Percentiles rank a stretch among this genome's conserved stretches.
phyloP scores from a whole-genome alignment of 2,329 filamentous ascomycete genomes.

The Exserohilum rostratum region DNA sequence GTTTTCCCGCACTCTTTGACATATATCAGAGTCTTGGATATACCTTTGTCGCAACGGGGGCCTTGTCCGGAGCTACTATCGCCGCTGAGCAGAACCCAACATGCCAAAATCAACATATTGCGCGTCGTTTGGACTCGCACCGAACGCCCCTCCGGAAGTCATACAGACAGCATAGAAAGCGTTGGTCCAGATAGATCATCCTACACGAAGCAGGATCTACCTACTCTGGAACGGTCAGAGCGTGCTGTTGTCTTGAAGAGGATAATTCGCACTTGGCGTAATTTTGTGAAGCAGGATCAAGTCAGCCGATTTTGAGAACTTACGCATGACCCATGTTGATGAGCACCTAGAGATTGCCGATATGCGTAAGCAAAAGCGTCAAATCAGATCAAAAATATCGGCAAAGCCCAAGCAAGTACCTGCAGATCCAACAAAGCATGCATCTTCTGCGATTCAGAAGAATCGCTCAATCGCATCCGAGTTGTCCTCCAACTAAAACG shows the following conservation, averaged over 20 bases:
- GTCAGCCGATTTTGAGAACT: constrained; percentile 10
- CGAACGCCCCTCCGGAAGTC: constrained; percentile 16
- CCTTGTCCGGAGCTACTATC: neutral
- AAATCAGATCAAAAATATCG: constrained; percentile 11
- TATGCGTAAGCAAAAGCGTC: constrained; percentile 12
- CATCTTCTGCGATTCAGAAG: neutral
- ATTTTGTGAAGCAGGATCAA: constrained; percentile 18
- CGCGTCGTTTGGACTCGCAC: constrained; percentile 22
- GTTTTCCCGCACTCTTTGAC: neutral
- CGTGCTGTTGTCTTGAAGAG: constrained; percentile 17
- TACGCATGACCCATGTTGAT: constrained; percentile 16
- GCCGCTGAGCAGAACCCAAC: neutral
- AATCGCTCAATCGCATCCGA: neutral
- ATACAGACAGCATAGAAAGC: constrained; percentile 30
- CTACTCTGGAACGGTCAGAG: too few relatives aligned
- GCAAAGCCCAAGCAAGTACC: constrained; percentile 15
- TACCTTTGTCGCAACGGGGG: neutral
- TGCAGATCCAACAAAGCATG: neutral
- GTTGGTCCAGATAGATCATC: constrained; percentile 21
- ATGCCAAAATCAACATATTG: constrained; percentile 21
- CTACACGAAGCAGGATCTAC: constrained; percentile 3
- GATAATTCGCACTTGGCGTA: constrained; percentile 21
- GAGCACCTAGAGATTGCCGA: constrained; percentile 25
- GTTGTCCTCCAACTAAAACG: neutral
- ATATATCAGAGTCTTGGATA: neutral